Evolutionary conservation across 108 stramenopile genomes (phyloP).

Genomic region (Skeletonema costatum): DNA sequence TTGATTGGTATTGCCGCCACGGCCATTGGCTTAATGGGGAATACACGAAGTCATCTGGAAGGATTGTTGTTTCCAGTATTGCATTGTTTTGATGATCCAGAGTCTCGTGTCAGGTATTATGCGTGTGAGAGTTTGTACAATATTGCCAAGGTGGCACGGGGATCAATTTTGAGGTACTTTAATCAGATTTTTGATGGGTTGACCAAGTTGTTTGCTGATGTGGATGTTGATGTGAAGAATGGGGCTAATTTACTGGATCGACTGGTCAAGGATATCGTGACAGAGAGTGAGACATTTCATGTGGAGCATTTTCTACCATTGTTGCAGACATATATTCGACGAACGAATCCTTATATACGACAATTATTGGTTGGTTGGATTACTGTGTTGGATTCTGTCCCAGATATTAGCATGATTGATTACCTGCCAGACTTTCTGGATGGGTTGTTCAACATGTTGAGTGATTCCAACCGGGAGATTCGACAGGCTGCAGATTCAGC

Average conservation of each 20-base stretch:
- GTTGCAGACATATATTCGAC: constrained; percentile 93
- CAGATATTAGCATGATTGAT: constrained; percentile 96
- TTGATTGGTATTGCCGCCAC: constrained; percentile 97
- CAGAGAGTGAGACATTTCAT: constrained; percentile 91
- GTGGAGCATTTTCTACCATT: constrained; percentile 96
- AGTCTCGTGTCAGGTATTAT: constrained; percentile 96
- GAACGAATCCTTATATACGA: constrained; percentile 96
- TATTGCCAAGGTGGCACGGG: constrained; percentile 96
- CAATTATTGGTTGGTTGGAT: constrained; percentile 98
- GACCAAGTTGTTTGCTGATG: constrained; percentile 95
- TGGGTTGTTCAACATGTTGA: constrained; percentile 97
- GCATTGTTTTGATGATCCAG: constrained; percentile 98
- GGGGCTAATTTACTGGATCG: constrained; percentile 96
- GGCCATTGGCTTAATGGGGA: constrained; percentile 92
- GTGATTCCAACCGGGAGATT: constrained; percentile 95
- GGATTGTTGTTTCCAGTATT: constrained; percentile 93
- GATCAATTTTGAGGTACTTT: constrained; percentile 85
- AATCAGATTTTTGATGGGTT: constrained; percentile 96
- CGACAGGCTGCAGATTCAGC: constrained; percentile 91
- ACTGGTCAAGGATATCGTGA: constrained; percentile 95
- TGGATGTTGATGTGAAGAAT: constrained; percentile 98
- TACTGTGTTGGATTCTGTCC: constrained; percentile 94
- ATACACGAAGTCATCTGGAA: constrained; percentile 71
- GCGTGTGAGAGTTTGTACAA: constrained; percentile 98
- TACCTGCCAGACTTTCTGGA: constrained; percentile 96